Conservation (phyloP, 345 rosid genomes). For the Rubroshorea leprosula region DNA sequence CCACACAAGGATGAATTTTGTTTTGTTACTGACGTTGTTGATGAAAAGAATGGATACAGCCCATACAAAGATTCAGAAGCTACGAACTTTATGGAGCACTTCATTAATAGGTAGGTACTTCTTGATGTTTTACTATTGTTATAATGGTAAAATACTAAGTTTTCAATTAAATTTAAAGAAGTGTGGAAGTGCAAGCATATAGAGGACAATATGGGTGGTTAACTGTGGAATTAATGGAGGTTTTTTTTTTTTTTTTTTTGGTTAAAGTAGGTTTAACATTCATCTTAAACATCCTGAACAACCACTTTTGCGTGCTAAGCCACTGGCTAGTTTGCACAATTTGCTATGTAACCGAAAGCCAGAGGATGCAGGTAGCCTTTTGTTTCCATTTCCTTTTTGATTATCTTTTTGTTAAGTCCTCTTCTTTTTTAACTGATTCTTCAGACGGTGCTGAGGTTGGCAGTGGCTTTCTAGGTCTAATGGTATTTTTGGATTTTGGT, state of each 20-base stretch:
- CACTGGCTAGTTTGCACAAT: constrained; percentile 62
- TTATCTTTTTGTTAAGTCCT: not conserved
- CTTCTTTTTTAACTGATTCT: too few relatives aligned
- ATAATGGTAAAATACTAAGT: constrained; percentile 3
- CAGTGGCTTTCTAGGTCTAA: too few relatives aligned
- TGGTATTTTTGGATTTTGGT: too few relatives aligned
- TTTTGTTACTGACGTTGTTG: constrained; percentile 45
- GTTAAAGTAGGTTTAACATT: constrained; percentile 48
- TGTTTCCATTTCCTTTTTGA: not conserved
- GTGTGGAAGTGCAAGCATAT: not conserved
- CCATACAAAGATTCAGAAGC: constrained; percentile 30
- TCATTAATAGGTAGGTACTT: constrained; percentile 44
- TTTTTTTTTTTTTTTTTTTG: constrained; percentile 1
- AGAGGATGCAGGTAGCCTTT: constrained; percentile 46
- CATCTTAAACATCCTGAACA: constrained; percentile 58
- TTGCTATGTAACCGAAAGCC: constrained; percentile 67
- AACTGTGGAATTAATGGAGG: too few relatives aligned
- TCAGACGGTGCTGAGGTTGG: too few relatives aligned
- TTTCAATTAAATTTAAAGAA: too few relatives aligned
- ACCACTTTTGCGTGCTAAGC: constrained; percentile 73
- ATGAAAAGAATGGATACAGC: constrained; percentile 45
- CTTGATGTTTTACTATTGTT: not conserved
- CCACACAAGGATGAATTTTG: constrained; percentile 51
- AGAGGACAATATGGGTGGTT: not conserved
- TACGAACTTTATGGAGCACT: constrained; percentile 43